phyloP scores from a whole-genome alignment of 768 basidiomycete genomes.

The Galerina sulciceps region DNA sequence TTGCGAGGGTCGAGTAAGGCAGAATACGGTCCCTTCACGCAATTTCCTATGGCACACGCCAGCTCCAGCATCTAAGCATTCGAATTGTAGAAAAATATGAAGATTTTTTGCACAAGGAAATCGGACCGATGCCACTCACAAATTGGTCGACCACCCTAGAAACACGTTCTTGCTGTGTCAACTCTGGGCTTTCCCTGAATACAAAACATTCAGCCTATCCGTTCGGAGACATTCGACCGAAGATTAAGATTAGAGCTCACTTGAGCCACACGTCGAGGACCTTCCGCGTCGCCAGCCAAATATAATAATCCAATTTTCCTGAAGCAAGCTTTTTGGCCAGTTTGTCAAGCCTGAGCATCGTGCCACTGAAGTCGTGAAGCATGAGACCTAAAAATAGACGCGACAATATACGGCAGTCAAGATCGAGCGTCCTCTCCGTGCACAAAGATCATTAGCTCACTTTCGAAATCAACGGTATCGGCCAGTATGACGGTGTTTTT shows the following conservation, averaged over 20 bases:
- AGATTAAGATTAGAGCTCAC: conserved; percentile 2
- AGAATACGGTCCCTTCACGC: conserved; percentile 51
- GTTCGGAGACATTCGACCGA: background rate
- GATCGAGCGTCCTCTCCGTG: conserved; percentile 1
- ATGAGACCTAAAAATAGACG: conserved; percentile 18
- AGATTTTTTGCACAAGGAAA: conserved; percentile 2
- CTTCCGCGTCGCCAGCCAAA: conserved; percentile 35
- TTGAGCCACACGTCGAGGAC: conserved; percentile 22
- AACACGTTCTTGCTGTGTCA: conserved; percentile 7
- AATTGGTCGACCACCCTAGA: conserved; percentile 29
- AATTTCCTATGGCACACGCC: conserved; percentile 45
- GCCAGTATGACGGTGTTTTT: conserved; percentile 41
- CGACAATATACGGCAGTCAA: background rate
- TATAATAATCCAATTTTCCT: conserved; percentile 28
- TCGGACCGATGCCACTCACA: conserved; percentile 26
- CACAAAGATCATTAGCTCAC: conserved; percentile 31
- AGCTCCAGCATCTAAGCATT: conserved; percentile 52
- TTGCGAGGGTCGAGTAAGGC: conserved; percentile 55
- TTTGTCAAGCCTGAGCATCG: conserved; percentile 25
- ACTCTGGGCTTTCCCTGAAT: conserved; percentile 3
- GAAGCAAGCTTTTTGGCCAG: conserved; percentile 20
- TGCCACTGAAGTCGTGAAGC: conserved; percentile 29
- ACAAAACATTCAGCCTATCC: background rate
- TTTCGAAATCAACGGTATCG: conserved; percentile 46
- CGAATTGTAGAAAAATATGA: conserved; percentile 3